Evolutionary conservation across 495 filamentous ascomycete species (phyloP).

Genomic region (Elasticomyces elasticus): DNA sequence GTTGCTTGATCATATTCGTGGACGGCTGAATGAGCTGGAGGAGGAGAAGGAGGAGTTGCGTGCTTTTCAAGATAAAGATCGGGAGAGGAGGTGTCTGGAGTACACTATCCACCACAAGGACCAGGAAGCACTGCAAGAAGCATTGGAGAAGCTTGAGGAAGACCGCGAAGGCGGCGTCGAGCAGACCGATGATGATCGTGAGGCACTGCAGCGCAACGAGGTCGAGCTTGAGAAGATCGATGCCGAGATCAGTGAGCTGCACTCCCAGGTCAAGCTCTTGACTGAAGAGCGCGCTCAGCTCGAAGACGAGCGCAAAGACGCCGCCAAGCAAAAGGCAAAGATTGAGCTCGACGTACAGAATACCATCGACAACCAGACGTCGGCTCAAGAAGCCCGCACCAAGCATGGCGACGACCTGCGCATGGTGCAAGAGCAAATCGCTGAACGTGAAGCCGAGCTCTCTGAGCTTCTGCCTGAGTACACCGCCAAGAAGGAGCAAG

Average conservation of each 20-base stretch:
- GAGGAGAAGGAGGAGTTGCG: conserved; percentile 94
- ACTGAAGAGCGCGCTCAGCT: conserved; percentile 79
- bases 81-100: conserved; percentile 82
- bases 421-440: conserved; percentile 63
- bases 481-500: conserved; percentile 60
- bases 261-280: conserved; percentile 73
- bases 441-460: conserved; percentile 65
- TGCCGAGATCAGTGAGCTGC: conserved; percentile 63
- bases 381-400: conserved; percentile 58
- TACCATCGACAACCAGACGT: conserved; percentile 66
- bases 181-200: conserved; percentile 69
- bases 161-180: conserved; percentile 69
- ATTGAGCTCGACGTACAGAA: conserved; percentile 75
- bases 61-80: conserved; percentile 88
- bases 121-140: conserved; percentile 63
- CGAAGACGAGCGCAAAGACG: conserved; percentile 80
- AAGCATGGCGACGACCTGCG: conserved; percentile 65
- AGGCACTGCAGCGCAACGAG: conserved; percentile 68
- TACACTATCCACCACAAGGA: conserved; percentile 90
- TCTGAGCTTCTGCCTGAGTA: conserved; percentile 63
- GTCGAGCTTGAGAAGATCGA: conserved; percentile 69
- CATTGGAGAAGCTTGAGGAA: conserved; percentile 75
- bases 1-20: conserved; percentile 77
- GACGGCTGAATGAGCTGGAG: conserved; percentile 79
- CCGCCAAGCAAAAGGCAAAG: conserved; percentile 65